Evolutionary conservation across 352 stramenopile species (phyloP).

Genomic region (Phytophthora ramorum): DNA sequence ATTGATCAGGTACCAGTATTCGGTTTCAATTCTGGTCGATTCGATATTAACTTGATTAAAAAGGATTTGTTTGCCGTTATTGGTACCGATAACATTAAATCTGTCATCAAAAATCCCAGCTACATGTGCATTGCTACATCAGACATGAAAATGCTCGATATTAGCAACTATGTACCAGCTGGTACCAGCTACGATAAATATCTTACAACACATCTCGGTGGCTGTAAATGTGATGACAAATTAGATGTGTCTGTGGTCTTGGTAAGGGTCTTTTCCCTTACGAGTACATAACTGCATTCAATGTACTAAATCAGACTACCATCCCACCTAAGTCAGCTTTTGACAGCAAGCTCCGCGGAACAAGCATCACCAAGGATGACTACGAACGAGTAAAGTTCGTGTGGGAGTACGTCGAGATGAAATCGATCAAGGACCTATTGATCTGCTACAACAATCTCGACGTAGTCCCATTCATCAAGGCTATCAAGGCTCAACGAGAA

Average conservation of each 20-base stretch:
- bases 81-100: conserved; percentile 14
- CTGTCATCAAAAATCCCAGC: conserved; percentile 25
- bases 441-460: conserved; percentile 14
- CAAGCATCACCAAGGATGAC: conserved; percentile 29
- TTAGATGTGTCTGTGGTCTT: conserved; percentile 32
- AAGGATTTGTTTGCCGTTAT: conserved; percentile 31
- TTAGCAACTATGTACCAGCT: conserved; percentile 42
- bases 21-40: background rate
- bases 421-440: conserved; percentile 41
- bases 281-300: conserved; percentile 42
- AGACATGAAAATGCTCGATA: conserved; percentile 41
- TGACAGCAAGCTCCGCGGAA: conserved; percentile 23
- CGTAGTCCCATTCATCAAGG: conserved; percentile 2
- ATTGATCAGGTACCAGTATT: background rate
- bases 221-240: conserved; percentile 39
- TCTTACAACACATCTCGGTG: conserved; percentile 38
- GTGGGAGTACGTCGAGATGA: conserved; percentile 47
- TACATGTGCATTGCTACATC: conserved; percentile 35
- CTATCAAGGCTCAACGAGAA: conserved; percentile 22
- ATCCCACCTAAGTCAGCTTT: conserved; percentile 33
- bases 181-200: conserved; percentile 39
- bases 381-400: conserved; percentile 39
- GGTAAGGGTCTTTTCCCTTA: conserved; percentile 39
- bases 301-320: conserved; percentile 31
- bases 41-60: conserved; percentile 28